Evolutionary conservation across 2,329 filamentous ascomycete genomes (phyloP), one percentile per base, ranked within the genome.

Genomic region (Stachybotrys elegans): DNA sequence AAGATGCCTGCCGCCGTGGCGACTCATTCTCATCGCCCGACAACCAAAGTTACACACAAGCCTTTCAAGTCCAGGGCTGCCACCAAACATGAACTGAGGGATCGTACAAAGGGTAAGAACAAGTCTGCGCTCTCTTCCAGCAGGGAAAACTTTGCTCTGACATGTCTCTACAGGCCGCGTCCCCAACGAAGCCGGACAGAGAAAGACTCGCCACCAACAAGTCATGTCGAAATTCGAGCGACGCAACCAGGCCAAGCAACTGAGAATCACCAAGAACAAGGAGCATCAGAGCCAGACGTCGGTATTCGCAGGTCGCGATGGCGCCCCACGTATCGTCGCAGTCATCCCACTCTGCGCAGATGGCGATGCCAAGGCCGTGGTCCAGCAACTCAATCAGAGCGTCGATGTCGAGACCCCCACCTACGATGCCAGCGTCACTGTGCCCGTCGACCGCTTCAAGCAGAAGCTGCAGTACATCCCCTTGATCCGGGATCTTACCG

Each of bases 181-280:
- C 40, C 84, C 75, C 44, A 71, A 80, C 57, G 87, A 95, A 60
- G 81, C 77, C 57, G 84, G 84, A 48, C 74, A 75, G 56, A 83
- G 92, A 59, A 94, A 88, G 67, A 95, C 92, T 14, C 88, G 88
- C 44, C 89, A 95, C 65, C 93, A 98, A 65, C 89, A 95, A 70
- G 81, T 96, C 69, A 92, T 96, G 88, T 95, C 90, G 47, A 98
- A 97, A 69, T 79, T 98, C 64, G 90, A 95, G 67, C 86, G 93
- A 48, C 84, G 89, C 57, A 97, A 98, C 67, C 89, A 95, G 72
- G 88, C 89, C 55, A 92, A 92, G 67, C 93, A 98, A 73, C 83
- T 85, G 65, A 87, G 92, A 57, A 72, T 86, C 49, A 75, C 83
- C 54, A 96, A 97, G 68, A 83, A 90, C 60, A 83, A 83, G 60